phyloP scores from a whole-genome alignment of 371 early-diverging fungal species.

The Rhizopus delemar region DNA sequence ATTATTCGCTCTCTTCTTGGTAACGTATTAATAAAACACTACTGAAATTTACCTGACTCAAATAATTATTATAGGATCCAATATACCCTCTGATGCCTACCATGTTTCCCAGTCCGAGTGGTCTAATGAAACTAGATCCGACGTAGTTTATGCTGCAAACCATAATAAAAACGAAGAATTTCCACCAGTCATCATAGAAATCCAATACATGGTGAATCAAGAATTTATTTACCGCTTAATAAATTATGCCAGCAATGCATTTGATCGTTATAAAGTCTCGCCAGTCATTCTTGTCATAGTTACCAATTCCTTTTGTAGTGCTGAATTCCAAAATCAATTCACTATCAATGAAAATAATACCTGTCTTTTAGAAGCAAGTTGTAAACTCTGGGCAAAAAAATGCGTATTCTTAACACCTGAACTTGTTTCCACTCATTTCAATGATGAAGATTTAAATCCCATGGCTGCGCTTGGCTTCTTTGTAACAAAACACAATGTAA shows the following conservation, averaged over 20 bases:
- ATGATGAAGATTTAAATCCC: conserved; percentile 2
- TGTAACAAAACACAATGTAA: conserved; percentile 7
- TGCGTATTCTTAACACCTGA: conserved; percentile 4
- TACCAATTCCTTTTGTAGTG: conserved; percentile 6
- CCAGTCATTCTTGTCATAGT: conserved; percentile 1
- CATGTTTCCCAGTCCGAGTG: neutral
- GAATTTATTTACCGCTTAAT: neutral
- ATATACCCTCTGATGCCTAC: conserved; percentile 6
- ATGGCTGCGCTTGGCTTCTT: conserved; percentile 14
- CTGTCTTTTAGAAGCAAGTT: conserved; percentile 4
- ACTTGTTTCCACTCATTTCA: conserved; percentile 8
- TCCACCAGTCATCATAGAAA: conserved; percentile 2
- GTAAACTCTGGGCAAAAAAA: conserved; percentile 15
- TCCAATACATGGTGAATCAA: conserved; percentile 4
- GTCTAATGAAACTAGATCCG: conserved; percentile 7
- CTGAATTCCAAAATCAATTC: conserved; percentile 13
- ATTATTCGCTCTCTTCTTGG: conserved; percentile 9
- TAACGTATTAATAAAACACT: conserved; percentile 8
- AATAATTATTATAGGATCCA: conserved; percentile 6
- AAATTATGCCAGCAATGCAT: conserved; percentile 6
- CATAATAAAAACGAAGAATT: neutral
- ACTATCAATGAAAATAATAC: conserved; percentile 4
- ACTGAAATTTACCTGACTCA: conserved; percentile 8
- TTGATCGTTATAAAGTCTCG: conserved; percentile 5
- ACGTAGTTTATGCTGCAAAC: conserved; percentile 8